Evolutionary conservation across 306 rosid species (phyloP).

Genomic region (Prinsepia uniflora): DNA sequence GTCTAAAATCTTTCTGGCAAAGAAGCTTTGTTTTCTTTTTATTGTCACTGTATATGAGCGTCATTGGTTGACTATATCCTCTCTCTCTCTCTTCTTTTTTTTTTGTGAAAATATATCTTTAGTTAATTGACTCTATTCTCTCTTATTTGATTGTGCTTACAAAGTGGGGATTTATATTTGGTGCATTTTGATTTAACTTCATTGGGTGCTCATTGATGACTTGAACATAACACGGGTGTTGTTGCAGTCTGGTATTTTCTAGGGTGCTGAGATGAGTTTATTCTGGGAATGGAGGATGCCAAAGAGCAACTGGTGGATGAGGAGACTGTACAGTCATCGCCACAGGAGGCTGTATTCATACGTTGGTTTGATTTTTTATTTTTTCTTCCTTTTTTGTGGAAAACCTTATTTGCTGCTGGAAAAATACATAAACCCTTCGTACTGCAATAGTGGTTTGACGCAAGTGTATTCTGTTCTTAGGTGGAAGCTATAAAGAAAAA

Average conservation of each 20-base stretch:
- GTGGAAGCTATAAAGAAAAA: conserved; percentile 76
- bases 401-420: background rate
- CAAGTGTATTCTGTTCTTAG: conserved; percentile 42
- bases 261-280: conserved; percentile 34
- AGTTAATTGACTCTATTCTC: background rate
- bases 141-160: background rate
- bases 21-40: too few relatives aligned
- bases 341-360: conserved; percentile 49
- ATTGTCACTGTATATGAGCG: background rate
- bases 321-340: conserved; percentile 35
- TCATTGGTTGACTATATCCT: too few relatives aligned
- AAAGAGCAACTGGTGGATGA: conserved; percentile 44
- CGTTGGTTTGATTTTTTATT: background rate
- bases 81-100: too few relatives aligned
- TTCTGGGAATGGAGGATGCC: conserved; percentile 53
- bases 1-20: background rate
- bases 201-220: background rate
- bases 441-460: conserved; percentile 14
- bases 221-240: conserved; percentile 8
- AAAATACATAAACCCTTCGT: background rate
- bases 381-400: background rate
- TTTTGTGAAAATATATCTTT: background rate
- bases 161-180: background rate
- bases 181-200: background rate
- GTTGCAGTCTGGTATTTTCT: conserved; percentile 28